A percentile compares a stretch with the other conserved stretches of the same genome.
phyloP scores from a whole-genome alignment of 2,329 filamentous ascomycete genomes.

The Pleoardoris graminearum region DNA sequence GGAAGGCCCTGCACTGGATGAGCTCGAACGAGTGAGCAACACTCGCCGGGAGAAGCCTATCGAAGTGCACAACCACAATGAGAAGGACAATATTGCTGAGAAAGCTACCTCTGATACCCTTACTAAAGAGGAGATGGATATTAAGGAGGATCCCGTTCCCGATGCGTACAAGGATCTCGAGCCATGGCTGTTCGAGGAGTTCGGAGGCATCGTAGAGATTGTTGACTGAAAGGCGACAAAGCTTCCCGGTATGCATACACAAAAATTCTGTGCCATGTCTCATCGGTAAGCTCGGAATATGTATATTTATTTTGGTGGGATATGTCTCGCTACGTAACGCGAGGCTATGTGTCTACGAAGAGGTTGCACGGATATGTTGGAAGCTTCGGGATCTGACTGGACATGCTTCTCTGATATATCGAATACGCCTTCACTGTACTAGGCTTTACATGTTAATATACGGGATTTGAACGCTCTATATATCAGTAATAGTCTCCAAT shows the following conservation, averaged over 20 bases:
- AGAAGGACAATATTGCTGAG: background rate
- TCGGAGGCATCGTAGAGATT: slow-evolving; percentile 47
- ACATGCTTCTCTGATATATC: too few species aligned
- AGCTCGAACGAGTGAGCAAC: slow-evolving; percentile 4
- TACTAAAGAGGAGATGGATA: background rate
- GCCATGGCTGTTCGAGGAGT: slow-evolving; percentile 45
- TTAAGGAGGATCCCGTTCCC: slow-evolving; percentile 13
- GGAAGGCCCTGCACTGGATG: background rate
- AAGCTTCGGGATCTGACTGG: too few species aligned
- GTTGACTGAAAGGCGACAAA: slow-evolving; percentile 17
- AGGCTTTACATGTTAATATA: too few species aligned
- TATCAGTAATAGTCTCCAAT: too few species aligned
- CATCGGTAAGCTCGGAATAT: background rate
- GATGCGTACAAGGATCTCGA: slow-evolving; percentile 41
- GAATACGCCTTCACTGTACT: too few species aligned
- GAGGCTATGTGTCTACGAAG: too few species aligned
- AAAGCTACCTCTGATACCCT: background rate
- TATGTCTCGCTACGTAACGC: background rate
- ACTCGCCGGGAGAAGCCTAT: background rate
- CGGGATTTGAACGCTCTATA: too few species aligned
- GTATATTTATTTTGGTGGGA: background rate
- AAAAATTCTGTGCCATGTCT: background rate
- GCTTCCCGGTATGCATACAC: background rate
- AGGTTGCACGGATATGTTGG: too few species aligned
- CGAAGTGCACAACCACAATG: background rate